Evolutionary conservation across 805 yeast species (phyloP).

Genomic region (Metschnikowia continentalis): DNA sequence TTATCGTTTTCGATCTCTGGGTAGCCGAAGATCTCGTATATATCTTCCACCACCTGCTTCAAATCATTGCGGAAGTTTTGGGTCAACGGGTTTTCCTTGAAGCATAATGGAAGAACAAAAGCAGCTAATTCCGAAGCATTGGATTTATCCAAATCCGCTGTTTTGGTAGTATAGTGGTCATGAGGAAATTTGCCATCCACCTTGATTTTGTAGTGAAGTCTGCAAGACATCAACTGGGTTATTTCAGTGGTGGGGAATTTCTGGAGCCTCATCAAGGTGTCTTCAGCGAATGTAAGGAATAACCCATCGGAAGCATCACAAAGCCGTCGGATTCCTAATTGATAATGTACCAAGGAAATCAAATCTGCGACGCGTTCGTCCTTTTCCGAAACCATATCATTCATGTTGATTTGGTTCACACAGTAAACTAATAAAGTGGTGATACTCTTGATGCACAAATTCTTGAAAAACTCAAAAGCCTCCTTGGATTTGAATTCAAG

Average conservation of each 20-base stretch:
- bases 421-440: constrained; percentile 39
- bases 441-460: constrained; percentile 37
- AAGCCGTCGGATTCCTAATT: constrained; percentile 62
- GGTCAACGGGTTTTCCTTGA: constrained; percentile 55
- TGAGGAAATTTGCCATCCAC: constrained; percentile 58
- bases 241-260: constrained; percentile 59
- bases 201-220: constrained; percentile 63
- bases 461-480: constrained; percentile 45
- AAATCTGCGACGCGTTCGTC: constrained; percentile 37
- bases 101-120: constrained; percentile 53
- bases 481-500: constrained; percentile 39
- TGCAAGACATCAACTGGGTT: constrained; percentile 73
- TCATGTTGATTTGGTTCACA: constrained; percentile 7
- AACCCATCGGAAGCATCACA: constrained; percentile 65
- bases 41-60: constrained; percentile 65
- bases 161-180: constrained; percentile 52
- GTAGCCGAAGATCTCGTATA: constrained; percentile 68
- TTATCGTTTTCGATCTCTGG: constrained; percentile 46
- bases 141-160: constrained; percentile 23
- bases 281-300: constrained; percentile 59
- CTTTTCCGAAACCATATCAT: neutral
- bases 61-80: constrained; percentile 64
- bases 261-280: constrained; percentile 42
- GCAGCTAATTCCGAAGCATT: constrained; percentile 38
- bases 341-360: constrained; percentile 62